These are phyloP conservation scores for Penicillium expansum DNA, from an alignment of 2,329 filamentous ascomycete genomes.

Conservation along the genomic window DNA sequence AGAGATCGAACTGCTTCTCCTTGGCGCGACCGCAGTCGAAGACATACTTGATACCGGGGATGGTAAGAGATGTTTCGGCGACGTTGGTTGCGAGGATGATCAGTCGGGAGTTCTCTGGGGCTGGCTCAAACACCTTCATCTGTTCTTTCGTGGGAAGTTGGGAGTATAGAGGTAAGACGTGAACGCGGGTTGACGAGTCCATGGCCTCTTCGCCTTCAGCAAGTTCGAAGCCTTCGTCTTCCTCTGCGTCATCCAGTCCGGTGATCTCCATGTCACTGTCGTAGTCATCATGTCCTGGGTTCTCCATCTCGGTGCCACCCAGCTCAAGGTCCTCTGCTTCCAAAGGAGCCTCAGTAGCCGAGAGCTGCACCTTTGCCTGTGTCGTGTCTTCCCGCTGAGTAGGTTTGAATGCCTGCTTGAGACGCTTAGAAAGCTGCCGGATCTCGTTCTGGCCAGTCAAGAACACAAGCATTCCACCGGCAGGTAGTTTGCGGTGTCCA, in stretches of 20 bases:
- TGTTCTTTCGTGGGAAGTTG: slow-evolving; percentile 88
- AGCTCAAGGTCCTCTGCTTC: slow-evolving; percentile 88
- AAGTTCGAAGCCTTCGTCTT: slow-evolving; percentile 67
- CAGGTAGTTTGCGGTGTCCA: slow-evolving; percentile 85
- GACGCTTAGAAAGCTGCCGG: slow-evolving; percentile 70
- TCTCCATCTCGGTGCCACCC: slow-evolving; percentile 55
- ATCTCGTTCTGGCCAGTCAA: slow-evolving; percentile 94
- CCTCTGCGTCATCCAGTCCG: slow-evolving; percentile 57
- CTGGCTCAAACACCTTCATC: slow-evolving; percentile 80
- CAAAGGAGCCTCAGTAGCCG: slow-evolving; percentile 71
- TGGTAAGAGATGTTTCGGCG: slow-evolving; percentile 94
- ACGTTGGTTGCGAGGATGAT: slow-evolving; percentile 95
- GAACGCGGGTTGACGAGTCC: slow-evolving; percentile 66
- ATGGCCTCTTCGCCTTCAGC: slow-evolving; percentile 53
- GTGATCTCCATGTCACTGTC: slow-evolving; percentile 61
- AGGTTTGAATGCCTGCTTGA: slow-evolving; percentile 67
- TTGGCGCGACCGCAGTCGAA: slow-evolving; percentile 93
- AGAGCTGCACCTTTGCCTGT: slow-evolving; percentile 69
- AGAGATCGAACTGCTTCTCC: slow-evolving; percentile 82
- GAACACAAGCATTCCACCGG: slow-evolving; percentile 89
- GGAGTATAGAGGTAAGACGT: slow-evolving; percentile 91
- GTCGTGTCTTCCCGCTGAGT: slow-evolving; percentile 51
- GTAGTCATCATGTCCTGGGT: slow-evolving; percentile 49
- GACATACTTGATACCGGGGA: slow-evolving; percentile 90
- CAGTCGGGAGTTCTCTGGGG: slow-evolving; percentile 76